Base-by-base conservation (phyloP, 768 basidiomycete genomes). In the Rhizopogon salebrosus region DNA sequence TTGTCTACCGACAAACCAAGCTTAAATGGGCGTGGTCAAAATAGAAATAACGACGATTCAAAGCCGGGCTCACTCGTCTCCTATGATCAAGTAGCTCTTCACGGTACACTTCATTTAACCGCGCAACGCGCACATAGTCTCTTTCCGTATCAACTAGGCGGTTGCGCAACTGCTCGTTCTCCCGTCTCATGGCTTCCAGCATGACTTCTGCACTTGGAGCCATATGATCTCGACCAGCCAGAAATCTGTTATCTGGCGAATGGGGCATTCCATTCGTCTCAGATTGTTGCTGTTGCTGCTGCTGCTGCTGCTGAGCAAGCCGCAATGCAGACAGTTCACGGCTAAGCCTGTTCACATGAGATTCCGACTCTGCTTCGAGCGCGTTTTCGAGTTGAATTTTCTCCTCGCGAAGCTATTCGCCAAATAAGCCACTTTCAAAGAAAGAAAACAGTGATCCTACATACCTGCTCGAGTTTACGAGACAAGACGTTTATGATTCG, bases 341-440 rank as follows among this genome's bases (percentile, higher is more conserved):
- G 24, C 82, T 81, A 36, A 92, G 73, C 51, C 81, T 72, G 59
- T 90, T 91, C 53, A 92, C 90, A 69, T 91, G 89, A 16, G 79
- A 83, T 69, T 92, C 89, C n/a, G 81, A 86, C 67, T 92, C 90
- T 8, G 89, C 90, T 67, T 93, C 90, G 34, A 89, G 78, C 1
- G 74, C 79, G 62, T 92, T 92, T 66, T 92, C 90, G 34, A 92
- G 74, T 22, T 82, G 80, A 41, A 92, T 87, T 62, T 93, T 93
- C 69, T 93, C 90, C 63, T 91, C 87, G 31, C 85, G 78, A 45
- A 92, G 77, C 90, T 92, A 52, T 18, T 22, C 55, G 22, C 29
- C n/a, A 41, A 35, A 43, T 37, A 20, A 37, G 38, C 45, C 26
- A 43, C 54, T 39, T 34, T 40, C 16, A 26, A 18, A 41, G n/a